Percentiles rank a stretch among this genome's conserved stretches.
phyloP scores from a whole-genome alignment of 2,329 filamentous ascomycete genomes.

The Diplodia seriata region DNA sequence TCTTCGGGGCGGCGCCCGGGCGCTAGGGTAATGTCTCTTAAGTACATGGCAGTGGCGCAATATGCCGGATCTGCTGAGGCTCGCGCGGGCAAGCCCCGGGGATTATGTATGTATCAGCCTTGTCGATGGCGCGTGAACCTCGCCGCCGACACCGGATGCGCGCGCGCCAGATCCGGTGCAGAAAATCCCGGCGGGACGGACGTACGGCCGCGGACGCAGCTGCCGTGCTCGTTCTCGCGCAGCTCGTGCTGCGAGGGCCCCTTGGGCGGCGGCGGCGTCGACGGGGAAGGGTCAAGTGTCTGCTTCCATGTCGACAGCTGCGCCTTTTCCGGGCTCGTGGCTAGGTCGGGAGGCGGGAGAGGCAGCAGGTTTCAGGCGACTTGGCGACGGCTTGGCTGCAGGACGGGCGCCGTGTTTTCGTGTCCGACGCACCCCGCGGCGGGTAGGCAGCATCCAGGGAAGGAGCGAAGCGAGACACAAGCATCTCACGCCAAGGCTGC shows the following conservation, averaged over 20 bases:
- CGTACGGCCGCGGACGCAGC: not conserved
- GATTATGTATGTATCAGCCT: not conserved
- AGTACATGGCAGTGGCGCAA: not conserved
- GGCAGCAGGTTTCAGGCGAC: constrained; percentile 20
- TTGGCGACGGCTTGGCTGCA: constrained; percentile 19
- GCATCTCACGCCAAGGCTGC: constrained; percentile 12
- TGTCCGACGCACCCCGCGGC: too few species aligned
- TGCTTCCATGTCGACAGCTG: too few species aligned
- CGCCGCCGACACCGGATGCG: not conserved
- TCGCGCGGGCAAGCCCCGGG: not conserved
- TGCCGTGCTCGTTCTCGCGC: not conserved
- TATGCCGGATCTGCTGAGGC: not conserved
- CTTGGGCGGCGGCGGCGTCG: too few species aligned
- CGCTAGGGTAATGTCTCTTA: not conserved
- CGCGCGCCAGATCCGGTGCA: not conserved
- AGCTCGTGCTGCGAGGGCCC: too few species aligned
- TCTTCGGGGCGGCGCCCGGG: too few species aligned
- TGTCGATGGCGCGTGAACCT: not conserved
- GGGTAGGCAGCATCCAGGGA: not conserved
- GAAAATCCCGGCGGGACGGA: constrained; percentile 11
- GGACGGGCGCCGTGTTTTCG: not conserved
- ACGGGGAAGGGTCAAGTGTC: not conserved
- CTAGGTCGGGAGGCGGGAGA: not conserved
- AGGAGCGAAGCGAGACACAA: constrained; percentile 16
- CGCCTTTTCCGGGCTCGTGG: not conserved